These are phyloP conservation scores for Colletotrichum sp. DNA, from an alignment of 2,329 filamentous ascomycete genomes.

Conservation along the genomic window DNA sequence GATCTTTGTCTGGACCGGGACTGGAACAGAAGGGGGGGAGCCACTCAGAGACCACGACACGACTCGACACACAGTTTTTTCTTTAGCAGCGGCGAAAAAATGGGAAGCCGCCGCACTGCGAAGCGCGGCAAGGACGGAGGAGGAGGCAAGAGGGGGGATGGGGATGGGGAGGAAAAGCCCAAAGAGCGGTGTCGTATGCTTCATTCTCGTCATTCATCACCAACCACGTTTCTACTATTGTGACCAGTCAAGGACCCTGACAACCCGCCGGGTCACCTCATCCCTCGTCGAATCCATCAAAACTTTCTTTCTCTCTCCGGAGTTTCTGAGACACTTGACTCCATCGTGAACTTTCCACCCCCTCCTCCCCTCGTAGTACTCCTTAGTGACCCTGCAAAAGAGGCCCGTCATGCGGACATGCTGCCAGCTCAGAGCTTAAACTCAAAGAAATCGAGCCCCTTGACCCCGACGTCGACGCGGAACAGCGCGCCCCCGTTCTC, in stretches of 20 bases:
- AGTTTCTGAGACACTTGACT: neutral
- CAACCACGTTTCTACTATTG: neutral
- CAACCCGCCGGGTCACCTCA: neutral
- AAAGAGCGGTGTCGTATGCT: slow-evolving; percentile 8
- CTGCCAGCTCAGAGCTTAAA: slow-evolving; percentile 55
- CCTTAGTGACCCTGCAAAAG: neutral
- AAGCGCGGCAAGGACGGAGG: neutral
- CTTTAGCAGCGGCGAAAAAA: neutral
- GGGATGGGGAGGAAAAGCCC: neutral
- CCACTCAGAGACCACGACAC: neutral
- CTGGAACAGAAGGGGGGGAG: neutral
- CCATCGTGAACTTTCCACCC: neutral
- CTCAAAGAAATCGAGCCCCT: slow-evolving; percentile 66
- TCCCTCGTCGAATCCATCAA: neutral
- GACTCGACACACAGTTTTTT: neutral
- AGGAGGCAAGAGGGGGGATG: neutral
- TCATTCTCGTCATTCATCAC: slow-evolving; percentile 1
- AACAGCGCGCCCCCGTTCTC: slow-evolving; percentile 75
- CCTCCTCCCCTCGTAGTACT: neutral
- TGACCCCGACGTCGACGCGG: slow-evolving; percentile 76
- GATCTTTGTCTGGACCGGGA: neutral
- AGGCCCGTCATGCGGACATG: neutral
- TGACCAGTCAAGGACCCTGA: neutral
- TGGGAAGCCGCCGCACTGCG: neutral
- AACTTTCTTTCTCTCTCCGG: neutral